Percentiles rank a stretch among this genome's conserved stretches.
These are phyloP conservation scores for Pseudopyricularia cyperi DNA, from an alignment of 2,329 filamentous ascomycete species.

Conservation along the genomic window DNA sequence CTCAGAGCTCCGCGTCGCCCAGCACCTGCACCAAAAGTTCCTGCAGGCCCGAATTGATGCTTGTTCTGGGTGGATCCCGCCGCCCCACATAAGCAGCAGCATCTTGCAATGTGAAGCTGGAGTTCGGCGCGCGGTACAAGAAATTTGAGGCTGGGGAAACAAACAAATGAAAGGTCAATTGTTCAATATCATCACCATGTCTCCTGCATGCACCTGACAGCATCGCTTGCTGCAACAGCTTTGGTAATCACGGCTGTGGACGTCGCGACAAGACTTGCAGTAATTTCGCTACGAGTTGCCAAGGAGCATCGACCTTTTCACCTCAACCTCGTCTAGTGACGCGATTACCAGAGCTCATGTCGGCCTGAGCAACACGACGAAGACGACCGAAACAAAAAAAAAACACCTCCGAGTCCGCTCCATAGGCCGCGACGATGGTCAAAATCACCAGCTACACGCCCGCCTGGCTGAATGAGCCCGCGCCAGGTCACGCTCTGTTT, in stretches of 20 bases:
- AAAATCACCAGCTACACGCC: conserved; percentile 78
- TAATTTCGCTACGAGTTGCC: neutral
- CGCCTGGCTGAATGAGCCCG: conserved; percentile 69
- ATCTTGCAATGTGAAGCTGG: neutral
- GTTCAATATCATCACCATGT: neutral
- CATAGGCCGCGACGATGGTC: conserved; percentile 47
- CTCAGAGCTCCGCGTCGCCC: too few relatives aligned
- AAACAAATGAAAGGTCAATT: neutral
- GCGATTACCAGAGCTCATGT: neutral
- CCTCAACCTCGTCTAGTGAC: neutral
- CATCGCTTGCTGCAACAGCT: neutral
- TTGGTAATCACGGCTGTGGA: neutral
- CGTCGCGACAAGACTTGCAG: neutral
- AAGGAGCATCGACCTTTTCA: neutral
- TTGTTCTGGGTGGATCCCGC: too few relatives aligned
- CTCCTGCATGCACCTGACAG: neutral
- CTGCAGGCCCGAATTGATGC: too few relatives aligned
- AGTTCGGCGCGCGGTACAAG: neutral
- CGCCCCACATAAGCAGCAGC: too few relatives aligned
- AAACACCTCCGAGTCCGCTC: neutral
- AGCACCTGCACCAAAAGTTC: too few relatives aligned
- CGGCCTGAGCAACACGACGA: neutral
- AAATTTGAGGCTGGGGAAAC: conserved; percentile 1
- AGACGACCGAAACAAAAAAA: neutral
- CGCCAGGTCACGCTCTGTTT: conserved; percentile 70